Percentiles rank a stretch among this genome's conserved stretches.
These are phyloP conservation scores for Lipomyces oligophaga DNA, from an alignment of 805 yeast genomes.

Conservation along the genomic window DNA sequence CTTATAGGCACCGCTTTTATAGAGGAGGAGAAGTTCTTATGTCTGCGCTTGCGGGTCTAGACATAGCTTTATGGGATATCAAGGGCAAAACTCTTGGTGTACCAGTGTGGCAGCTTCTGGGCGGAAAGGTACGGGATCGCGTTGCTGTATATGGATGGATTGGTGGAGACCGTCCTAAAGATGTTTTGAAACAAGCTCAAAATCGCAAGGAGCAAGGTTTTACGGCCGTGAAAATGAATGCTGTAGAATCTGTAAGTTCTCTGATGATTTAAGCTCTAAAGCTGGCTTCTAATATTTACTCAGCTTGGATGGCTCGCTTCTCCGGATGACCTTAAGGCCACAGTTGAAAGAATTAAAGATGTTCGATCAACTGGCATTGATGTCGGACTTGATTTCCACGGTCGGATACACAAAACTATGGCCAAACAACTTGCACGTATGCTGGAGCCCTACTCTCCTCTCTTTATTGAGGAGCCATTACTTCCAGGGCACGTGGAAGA, in stretches of 20 bases:
- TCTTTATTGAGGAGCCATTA: slow-evolving; percentile 36
- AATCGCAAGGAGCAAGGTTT: slow-evolving; percentile 36
- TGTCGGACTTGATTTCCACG: slow-evolving; percentile 36
- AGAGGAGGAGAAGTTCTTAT: slow-evolving; percentile 37
- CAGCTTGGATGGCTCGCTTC: slow-evolving; percentile 34
- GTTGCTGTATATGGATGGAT: slow-evolving; percentile 37
- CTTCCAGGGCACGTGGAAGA: slow-evolving; percentile 34
- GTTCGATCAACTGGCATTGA: slow-evolving; percentile 34
- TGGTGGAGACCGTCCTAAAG: slow-evolving; percentile 36
- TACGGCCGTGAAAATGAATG: slow-evolving; percentile 38
- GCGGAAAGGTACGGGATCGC: slow-evolving; percentile 36
- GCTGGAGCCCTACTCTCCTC: slow-evolving; percentile 33
- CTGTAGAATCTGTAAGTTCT: slow-evolving; percentile 33
- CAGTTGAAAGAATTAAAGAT: slow-evolving; percentile 32
- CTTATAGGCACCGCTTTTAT: slow-evolving; percentile 37
- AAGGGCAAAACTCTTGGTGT: slow-evolving; percentile 36
- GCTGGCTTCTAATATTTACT: too few species aligned
- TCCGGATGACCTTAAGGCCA: slow-evolving; percentile 31
- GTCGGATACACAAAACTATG: slow-evolving; percentile 37
- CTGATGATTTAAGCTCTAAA: too few species aligned
- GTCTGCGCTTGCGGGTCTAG: slow-evolving; percentile 37
- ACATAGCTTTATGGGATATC: slow-evolving; percentile 38
- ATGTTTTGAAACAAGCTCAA: slow-evolving; percentile 33
- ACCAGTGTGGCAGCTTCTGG: slow-evolving; percentile 35
- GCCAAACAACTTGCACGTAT: slow-evolving; percentile 35